Evolutionary conservation across 257 asterid genomes (phyloP).

Genomic region (Plantago ovata): DNA sequence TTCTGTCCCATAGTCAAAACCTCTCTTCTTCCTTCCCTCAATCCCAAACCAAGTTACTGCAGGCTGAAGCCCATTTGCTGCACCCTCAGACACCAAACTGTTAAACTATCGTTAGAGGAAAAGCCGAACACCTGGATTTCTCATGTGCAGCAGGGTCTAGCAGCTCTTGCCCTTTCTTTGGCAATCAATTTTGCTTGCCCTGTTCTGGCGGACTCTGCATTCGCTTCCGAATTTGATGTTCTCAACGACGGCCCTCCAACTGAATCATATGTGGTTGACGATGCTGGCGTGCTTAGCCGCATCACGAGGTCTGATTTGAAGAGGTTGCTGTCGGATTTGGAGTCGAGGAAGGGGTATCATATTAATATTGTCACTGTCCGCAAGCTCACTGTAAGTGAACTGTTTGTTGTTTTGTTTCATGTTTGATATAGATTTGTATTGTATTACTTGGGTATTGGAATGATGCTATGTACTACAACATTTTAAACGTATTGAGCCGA

Average conservation of each 20-base stretch:
- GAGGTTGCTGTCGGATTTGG: slow-evolving; percentile 77
- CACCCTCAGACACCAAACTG: slow-evolving; percentile 38
- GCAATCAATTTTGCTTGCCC: slow-evolving; percentile 69
- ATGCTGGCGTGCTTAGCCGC: slow-evolving; percentile 95
- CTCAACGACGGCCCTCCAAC: slow-evolving; percentile 77
- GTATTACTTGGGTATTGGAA: background rate
- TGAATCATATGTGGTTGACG: slow-evolving; percentile 75
- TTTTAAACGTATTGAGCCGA: background rate
- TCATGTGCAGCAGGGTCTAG: slow-evolving; percentile 69
- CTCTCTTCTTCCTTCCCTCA: slow-evolving; percentile 27
- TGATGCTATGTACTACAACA: too few species aligned
- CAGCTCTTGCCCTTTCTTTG: slow-evolving; percentile 80
- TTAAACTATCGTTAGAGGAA: slow-evolving; percentile 26
- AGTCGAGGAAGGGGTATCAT: slow-evolving; percentile 88
- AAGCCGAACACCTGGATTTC: slow-evolving; percentile 57
- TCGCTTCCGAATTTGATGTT: slow-evolving; percentile 89
- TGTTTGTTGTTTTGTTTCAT: background rate
- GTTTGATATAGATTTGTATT: background rate
- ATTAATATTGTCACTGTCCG: slow-evolving; percentile 85
- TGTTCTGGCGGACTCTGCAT: slow-evolving; percentile 44
- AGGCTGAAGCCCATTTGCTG: slow-evolving; percentile 53
- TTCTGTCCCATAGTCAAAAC: slow-evolving; percentile 55
- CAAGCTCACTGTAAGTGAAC: slow-evolving; percentile 76
- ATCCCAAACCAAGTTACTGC: slow-evolving; percentile 36
- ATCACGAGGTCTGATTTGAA: slow-evolving; percentile 84